Conservation (phyloP, 345 rosid genomes). For the Brassica incana region DNA sequence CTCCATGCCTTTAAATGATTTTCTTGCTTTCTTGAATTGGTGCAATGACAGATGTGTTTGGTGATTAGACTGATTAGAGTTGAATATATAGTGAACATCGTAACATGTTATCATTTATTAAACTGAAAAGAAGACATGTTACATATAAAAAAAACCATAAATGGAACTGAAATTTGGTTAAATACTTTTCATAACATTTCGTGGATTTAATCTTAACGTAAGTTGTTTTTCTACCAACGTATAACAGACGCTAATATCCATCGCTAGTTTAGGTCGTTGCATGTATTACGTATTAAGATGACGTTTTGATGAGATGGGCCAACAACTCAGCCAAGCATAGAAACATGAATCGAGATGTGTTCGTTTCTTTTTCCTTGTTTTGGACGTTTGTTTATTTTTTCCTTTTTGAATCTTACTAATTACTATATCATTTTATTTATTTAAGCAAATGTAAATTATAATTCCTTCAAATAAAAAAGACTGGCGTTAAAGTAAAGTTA, state of each 20-base stretch:
- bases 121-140: slow-evolving; percentile 15
- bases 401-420: neutral
- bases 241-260: neutral
- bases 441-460: neutral
- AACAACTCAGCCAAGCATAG: neutral
- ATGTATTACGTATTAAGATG: slow-evolving; percentile 13
- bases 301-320: slow-evolving; percentile 11
- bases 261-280: neutral
- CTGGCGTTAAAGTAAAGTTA: slow-evolving; percentile 2
- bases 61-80: neutral
- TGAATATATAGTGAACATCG: slow-evolving; percentile 8
- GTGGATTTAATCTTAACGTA: neutral
- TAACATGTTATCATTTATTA: slow-evolving; percentile 13
- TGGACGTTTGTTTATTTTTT: neutral
- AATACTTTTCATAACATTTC: neutral
- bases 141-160: neutral
- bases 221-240: neutral
- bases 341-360: slow-evolving; percentile 18
- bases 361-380: slow-evolving; percentile 12
- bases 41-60: slow-evolving; percentile 11
- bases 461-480: neutral
- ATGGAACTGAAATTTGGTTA: neutral
- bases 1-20: slow-evolving; percentile 4
- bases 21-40: neutral
- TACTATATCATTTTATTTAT: neutral